A percentile compares a stretch with the other conserved stretches of the same genome.
phyloP scores from a whole-genome alignment of 2,329 filamentous ascomycete species.

The Teratosphaeria gauchensis region DNA sequence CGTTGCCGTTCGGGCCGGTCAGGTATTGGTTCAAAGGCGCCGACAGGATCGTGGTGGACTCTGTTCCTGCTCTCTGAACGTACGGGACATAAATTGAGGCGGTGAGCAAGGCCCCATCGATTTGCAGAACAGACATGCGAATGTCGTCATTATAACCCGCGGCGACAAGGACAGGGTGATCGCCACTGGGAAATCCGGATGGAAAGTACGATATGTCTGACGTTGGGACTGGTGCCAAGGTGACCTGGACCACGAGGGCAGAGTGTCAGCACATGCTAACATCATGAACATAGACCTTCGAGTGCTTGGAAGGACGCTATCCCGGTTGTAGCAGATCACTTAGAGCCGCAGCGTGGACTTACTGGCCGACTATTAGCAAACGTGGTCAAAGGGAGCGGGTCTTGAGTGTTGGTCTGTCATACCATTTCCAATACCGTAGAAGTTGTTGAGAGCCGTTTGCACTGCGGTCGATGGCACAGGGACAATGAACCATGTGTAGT shows the following conservation, averaged over 20 bases:
- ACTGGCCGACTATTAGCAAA: not conserved
- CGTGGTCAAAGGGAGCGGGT: not conserved
- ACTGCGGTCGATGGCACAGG: not conserved
- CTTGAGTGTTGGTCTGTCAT: not conserved
- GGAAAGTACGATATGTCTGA: constrained; percentile 11
- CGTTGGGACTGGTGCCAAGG: constrained; percentile 5
- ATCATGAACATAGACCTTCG: not conserved
- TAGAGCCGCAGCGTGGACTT: not conserved
- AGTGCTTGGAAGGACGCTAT: not conserved
- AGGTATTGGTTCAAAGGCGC: constrained; percentile 6
- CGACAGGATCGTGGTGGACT: not conserved
- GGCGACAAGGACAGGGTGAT: constrained; percentile 13
- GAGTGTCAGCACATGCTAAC: not conserved
- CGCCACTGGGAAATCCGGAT: constrained; percentile 10
- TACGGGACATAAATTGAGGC: constrained; percentile 9
- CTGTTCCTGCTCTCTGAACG: constrained; percentile 5
- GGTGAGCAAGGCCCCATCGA: constrained; percentile 10
- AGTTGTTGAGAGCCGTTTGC: not conserved
- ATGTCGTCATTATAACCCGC: constrained; percentile 11
- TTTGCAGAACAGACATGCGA: constrained; percentile 14
- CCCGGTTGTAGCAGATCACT: not conserved
- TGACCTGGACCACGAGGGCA: not conserved
- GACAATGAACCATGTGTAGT: not conserved
- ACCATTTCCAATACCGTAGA: not conserved
- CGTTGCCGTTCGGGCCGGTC: constrained; percentile 10